Evolutionary conservation across 1,284 basidiomycete genomes (phyloP).

Genomic region (Laetiporus sulphureus): DNA sequence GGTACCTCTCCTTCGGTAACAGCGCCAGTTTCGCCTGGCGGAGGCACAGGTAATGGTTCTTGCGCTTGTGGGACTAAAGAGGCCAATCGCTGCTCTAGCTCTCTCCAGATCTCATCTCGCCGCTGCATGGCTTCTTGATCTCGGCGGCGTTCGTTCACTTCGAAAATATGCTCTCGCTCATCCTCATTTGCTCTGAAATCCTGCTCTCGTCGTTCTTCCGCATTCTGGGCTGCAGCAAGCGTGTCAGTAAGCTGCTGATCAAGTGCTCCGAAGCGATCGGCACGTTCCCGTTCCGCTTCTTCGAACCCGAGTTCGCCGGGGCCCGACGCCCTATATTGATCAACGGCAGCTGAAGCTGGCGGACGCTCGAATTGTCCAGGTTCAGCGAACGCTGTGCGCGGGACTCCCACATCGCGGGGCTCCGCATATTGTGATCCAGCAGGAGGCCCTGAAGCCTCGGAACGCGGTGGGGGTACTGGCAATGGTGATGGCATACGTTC

Average conservation of each 20-base stretch:
- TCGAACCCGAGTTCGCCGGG: slow-evolving; percentile 32
- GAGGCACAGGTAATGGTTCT: slow-evolving; percentile 9
- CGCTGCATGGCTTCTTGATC: slow-evolving; percentile 41
- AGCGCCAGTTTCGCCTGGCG: slow-evolving; percentile 8
- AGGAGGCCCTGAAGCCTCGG: no score
- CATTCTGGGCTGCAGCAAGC: slow-evolving; percentile 41
- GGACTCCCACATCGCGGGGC: no score
- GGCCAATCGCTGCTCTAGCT: slow-evolving; percentile 32
- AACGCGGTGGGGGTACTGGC: no score
- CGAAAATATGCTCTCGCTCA: slow-evolving; percentile 53
- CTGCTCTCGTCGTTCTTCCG: slow-evolving; percentile 53
- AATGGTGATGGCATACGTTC: no score
- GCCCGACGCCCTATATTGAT: slow-evolving; percentile 14
- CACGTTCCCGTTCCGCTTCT: slow-evolving; percentile 45
- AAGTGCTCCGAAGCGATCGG: slow-evolving; percentile 49
- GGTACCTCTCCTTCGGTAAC: no score
- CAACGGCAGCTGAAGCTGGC: not conserved
- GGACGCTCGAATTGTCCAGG: no score
- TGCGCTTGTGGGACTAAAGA: slow-evolving; percentile 12
- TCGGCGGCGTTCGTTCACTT: slow-evolving; percentile 49
- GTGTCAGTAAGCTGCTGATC: slow-evolving; percentile 42
- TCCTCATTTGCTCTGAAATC: slow-evolving; percentile 61
- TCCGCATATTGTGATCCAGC: no score
- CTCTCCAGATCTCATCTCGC: slow-evolving; percentile 41
- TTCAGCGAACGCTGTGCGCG: no score